Evolutionary conservation across 148 eudicot genomes (phyloP), one percentile per base, ranked within the genome.

Genomic region (Tetragonia tetragonoides): DNA sequence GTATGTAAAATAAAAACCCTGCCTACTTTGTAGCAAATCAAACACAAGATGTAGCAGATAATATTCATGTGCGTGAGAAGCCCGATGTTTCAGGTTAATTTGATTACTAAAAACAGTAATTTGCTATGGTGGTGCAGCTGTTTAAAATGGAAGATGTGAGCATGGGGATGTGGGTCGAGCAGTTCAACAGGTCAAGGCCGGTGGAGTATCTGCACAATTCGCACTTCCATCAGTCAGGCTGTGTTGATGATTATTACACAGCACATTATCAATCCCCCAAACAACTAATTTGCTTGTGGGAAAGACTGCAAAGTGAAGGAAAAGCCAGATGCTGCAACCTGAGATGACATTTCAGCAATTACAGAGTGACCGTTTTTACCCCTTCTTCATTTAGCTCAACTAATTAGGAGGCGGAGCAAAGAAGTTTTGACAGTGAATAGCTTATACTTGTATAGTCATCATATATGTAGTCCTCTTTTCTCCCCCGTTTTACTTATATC

Each of bases 141-240:
- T 93, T 93, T 86, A 93, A 93, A 88, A 93, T 93, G 97, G 97
- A 93, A 83, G 97, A 93, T 72, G 97, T 93, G 80, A 93, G 97
- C 90, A 88, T 93, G 93, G 97, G 95, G 60, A 85, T 93, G 90
- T 93, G 97, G 97, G 93, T 93, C 2, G 92, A 91, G 84, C 81
- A 86, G 78, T 93, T 88, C 83, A 91, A 89, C 81, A 81, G 77
- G 75, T 62, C 92, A 17, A 87, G 66, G 67, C 87, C 88, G 0
- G 93, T 93, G 16, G 84, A 86, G 54, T 93, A 93, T 71, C 44
- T 91, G 65, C 97, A 93, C 82, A 89, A 87, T 76, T 68, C 82
- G 46, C 88, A 81, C 49, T 93, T 89, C 79, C 89, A 87, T 72
- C 97, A 93, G 83, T 88, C 80, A 21, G 97, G 97, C 20, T 93